Evolutionary conservation across 345 rosid genomes (phyloP), one percentile per base, ranked within the genome.

Genomic region (Hypericum perforatum): DNA sequence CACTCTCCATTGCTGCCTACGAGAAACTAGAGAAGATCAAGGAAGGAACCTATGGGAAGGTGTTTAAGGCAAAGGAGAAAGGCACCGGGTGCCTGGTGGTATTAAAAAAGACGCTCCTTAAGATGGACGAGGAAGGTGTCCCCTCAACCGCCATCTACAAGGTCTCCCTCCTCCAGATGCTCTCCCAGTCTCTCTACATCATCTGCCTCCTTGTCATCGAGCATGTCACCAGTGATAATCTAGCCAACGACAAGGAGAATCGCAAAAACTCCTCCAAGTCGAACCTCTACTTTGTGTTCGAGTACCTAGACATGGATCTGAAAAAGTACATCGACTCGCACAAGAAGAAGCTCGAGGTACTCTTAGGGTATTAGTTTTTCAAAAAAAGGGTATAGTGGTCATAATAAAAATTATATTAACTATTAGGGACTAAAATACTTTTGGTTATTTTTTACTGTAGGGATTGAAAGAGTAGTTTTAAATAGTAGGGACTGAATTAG

Each of bases 21-120:
- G 98, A 91, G 81, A 91, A 91, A 70, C 77, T 90, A 7, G 96
- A 90, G 84, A 90, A 90, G 73, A 89, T 90, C 0, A 96, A 96
- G 2, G 98, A 90, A 65, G 98, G 98, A 6, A 90, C 98, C 0
- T 87, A 90, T 63, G 98, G 98, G 0, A 90, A 90, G 60, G 98
- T 87, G 0, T 90, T 84, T 86, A 90, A 90, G 59, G 98, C 98
- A 11, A 78, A 76, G 60, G 96, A 90, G 74, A 86, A 74, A 63
- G 37, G 65, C 8, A 90, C 73, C 5, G 98, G 98, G 0, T 80
- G 82, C 11, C 41, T 90, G 16, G 98, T 90, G 6, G 96, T 96
- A 6, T 84, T 90, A 8, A 90, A 90, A 68, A 87, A 90, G 63
- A 84, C 98, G 0, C 64, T 96, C 6, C 86, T 90, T 11, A 95